Conservation (phyloP, 805 yeast genomes). For the Diddensiella transvaalensis region DNA sequence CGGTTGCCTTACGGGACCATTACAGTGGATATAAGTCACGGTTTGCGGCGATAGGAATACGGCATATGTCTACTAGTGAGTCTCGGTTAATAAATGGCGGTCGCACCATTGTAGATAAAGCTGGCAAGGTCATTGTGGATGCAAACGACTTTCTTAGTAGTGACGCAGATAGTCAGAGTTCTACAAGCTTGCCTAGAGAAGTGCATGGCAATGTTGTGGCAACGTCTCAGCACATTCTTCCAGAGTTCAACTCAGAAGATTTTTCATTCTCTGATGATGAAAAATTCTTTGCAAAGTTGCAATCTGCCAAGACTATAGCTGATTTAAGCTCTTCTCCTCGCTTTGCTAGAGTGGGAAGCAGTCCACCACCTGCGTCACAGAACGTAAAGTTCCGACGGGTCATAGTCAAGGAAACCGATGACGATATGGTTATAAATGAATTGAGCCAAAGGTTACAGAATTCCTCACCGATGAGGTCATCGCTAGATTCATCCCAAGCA, state of each 20-base stretch:
- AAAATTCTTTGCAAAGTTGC: no score
- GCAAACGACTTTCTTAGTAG: background rate
- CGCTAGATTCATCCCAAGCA: background rate
- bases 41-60: background rate
- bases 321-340: no score
- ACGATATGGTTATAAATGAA: background rate
- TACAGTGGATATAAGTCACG: no score
- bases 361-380: background rate
- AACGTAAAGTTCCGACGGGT: no score
- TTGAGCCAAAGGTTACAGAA: background rate
- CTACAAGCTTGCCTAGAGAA: no score
- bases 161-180: background rate
- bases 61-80: background rate
- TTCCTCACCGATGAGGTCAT: background rate
- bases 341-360: no score
- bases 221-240: no score
- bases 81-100: background rate
- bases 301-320: no score
- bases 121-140: slow-evolving; percentile 6
- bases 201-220: no score
- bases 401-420: no score
- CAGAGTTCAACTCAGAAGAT: background rate
- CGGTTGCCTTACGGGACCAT: background rate
- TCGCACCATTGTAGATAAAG: slow-evolving; percentile 1
- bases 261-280: no score